Conservation (phyloP, 2,329 filamentous ascomycete species). For the Cryphonectria nitschkei region DNA sequence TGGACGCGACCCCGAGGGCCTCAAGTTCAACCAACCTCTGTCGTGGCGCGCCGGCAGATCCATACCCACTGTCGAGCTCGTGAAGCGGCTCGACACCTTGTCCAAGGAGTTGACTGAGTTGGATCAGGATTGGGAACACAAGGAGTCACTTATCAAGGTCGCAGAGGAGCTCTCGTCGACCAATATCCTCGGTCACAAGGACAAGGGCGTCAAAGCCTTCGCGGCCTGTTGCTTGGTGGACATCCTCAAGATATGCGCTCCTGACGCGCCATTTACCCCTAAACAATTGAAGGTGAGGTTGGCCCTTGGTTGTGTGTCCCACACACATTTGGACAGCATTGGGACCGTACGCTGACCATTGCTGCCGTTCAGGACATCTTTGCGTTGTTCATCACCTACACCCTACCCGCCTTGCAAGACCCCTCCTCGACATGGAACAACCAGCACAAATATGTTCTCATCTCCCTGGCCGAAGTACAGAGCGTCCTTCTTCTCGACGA, state of each 20-base stretch:
- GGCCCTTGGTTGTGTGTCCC: not conserved
- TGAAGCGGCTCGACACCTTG: conserved; percentile 79
- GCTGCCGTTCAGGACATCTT: conserved; percentile 76
- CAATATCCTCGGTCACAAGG: conserved; percentile 87
- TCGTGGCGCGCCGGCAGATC: conserved; percentile 92
- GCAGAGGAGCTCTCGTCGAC: conserved; percentile 83
- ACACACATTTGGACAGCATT: not conserved
- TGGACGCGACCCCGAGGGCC: conserved; percentile 46
- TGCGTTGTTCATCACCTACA: conserved; percentile 79
- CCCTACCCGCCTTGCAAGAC: conserved; percentile 83
- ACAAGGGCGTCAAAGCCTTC: conserved; percentile 89
- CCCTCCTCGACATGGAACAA: conserved; percentile 88
- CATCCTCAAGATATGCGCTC: conserved; percentile 88
- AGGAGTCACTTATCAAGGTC: conserved; percentile 80
- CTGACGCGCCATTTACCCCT: conserved; percentile 89
- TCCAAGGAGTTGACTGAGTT: conserved; percentile 82
- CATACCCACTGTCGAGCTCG: conserved; percentile 80
- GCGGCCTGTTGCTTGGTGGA: conserved; percentile 89
- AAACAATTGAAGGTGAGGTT: conserved; percentile 83
- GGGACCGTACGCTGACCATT: conserved; percentile 5
- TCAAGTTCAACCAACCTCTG: conserved; percentile 83
- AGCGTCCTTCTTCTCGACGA: conserved; percentile 92
- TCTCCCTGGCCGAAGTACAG: conserved; percentile 89
- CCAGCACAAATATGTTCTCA: conserved; percentile 89
- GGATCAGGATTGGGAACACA: conserved; percentile 84